phyloP scores from a whole-genome alignment of 805 yeast species.

The Saccharomycopsis javanensis region DNA sequence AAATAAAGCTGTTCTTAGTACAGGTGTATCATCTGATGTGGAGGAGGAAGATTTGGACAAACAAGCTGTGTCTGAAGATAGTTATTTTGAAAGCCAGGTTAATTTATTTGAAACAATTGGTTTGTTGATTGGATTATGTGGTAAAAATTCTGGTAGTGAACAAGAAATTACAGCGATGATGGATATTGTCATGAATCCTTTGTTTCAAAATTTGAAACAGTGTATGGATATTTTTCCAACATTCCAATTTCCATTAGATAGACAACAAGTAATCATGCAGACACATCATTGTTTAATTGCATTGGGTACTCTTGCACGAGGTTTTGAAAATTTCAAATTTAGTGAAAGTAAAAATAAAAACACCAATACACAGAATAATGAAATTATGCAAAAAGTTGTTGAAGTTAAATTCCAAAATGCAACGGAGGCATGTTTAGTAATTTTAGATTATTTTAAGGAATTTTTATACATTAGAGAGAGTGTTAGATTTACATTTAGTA shows the following conservation, averaged over 20 bases:
- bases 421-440: slow-evolving; percentile 74
- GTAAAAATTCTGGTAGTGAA: slow-evolving; percentile 19
- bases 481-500: slow-evolving; percentile 75
- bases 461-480: slow-evolving; percentile 73
- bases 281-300: slow-evolving; percentile 84
- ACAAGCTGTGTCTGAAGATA: slow-evolving; percentile 37
- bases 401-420: slow-evolving; percentile 51
- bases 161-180: slow-evolving; percentile 28
- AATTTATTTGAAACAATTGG: slow-evolving; percentile 85
- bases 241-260: slow-evolving; percentile 27
- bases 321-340: slow-evolving; percentile 46
- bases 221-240: slow-evolving; percentile 41
- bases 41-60: slow-evolving; percentile 47
- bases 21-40: slow-evolving; percentile 19
- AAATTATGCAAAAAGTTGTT: slow-evolving; percentile 15
- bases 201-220: slow-evolving; percentile 60
- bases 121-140: slow-evolving; percentile 44
- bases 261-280: slow-evolving; percentile 46
- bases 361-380: slow-evolving; percentile 2
- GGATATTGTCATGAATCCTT: slow-evolving; percentile 63
- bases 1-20: slow-evolving; percentile 15
- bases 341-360: not conserved
- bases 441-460: slow-evolving; percentile 64
- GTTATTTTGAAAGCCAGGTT: slow-evolving; percentile 66
- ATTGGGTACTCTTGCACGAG: slow-evolving; percentile 82